phyloP scores from a whole-genome alignment of 164 flowering plant species.

The Brasenia schreberi region DNA sequence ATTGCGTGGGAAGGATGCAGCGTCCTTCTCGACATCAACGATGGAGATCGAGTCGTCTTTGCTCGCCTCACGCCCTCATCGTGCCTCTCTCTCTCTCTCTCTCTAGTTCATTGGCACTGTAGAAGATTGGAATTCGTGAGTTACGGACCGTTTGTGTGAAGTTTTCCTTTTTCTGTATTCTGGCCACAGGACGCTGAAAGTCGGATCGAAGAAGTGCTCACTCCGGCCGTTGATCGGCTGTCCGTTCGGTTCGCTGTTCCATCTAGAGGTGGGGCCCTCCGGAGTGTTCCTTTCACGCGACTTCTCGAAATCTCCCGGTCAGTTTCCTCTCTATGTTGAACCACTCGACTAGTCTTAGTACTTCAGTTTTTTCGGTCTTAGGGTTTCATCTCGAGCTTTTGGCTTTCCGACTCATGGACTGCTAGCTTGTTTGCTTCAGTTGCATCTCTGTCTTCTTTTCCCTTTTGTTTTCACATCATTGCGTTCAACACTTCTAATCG shows the following conservation, averaged over 20 bases:
- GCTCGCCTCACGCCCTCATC: slow-evolving; percentile 67
- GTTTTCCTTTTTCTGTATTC: background rate
- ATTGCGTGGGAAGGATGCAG: slow-evolving; percentile 95
- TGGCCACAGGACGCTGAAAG: slow-evolving; percentile 56
- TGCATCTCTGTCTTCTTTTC: too few relatives aligned
- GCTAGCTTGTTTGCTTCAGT: too few relatives aligned
- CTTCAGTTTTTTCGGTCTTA: too few relatives aligned
- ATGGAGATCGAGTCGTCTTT: slow-evolving; percentile 82
- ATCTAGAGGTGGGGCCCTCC: slow-evolving; percentile 39
- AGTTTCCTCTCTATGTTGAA: background rate
- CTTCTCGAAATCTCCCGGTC: slow-evolving; percentile 32
- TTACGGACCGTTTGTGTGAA: too few relatives aligned
- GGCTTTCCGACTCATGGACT: too few relatives aligned
- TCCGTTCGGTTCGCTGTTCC: slow-evolving; percentile 77
- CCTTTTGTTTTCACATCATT: too few relatives aligned
- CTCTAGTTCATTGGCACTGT: background rate
- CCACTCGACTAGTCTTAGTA: too few relatives aligned
- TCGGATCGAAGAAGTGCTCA: slow-evolving; percentile 63
- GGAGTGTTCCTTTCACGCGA: slow-evolving; percentile 54
- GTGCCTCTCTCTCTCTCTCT: slow-evolving; percentile 20
- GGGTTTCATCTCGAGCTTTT: too few relatives aligned
- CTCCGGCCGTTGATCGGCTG: slow-evolving; percentile 78
- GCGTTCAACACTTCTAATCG: too few relatives aligned
- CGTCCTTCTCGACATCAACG: slow-evolving; percentile 91
- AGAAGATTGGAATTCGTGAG: background rate